These are phyloP conservation scores for Nemania abortiva DNA, from an alignment of 2,329 filamentous ascomycete genomes.

Conservation along the genomic window DNA sequence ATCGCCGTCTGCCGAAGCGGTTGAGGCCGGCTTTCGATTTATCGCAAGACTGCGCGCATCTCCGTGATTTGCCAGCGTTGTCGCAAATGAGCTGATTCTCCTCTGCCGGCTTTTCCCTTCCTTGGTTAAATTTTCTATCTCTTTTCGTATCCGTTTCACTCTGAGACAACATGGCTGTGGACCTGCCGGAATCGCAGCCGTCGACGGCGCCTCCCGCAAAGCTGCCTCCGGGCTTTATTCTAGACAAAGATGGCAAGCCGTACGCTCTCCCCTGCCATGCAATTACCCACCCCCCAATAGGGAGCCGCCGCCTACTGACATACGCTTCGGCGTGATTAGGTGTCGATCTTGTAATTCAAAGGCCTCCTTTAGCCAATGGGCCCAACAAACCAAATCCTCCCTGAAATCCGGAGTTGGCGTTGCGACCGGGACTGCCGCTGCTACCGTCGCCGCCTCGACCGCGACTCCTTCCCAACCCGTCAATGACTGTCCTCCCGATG, in stretches of 20 bases:
- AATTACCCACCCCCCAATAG: neutral
- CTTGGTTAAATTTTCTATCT: neutral
- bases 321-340: slow-evolving; percentile 55
- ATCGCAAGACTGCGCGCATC: slow-evolving; percentile 15
- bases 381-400: slow-evolving; percentile 63
- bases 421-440: slow-evolving; percentile 50
- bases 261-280: slow-evolving; percentile 58
- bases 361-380: slow-evolving; percentile 70
- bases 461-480: slow-evolving; percentile 51
- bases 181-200: slow-evolving; percentile 51
- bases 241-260: slow-evolving; percentile 88
- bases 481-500: slow-evolving; percentile 87
- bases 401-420: slow-evolving; percentile 54
- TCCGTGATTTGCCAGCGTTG: slow-evolving; percentile 24
- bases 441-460: slow-evolving; percentile 51
- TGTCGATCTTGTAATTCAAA: slow-evolving; percentile 79
- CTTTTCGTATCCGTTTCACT: neutral
- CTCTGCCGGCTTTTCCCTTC: slow-evolving; percentile 6
- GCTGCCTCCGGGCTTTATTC: slow-evolving; percentile 77
- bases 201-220: slow-evolving; percentile 58
- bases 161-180: slow-evolving; percentile 53
- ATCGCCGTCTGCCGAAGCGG: slow-evolving; percentile 38
- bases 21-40: slow-evolving; percentile 24
- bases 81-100: slow-evolving; percentile 32
- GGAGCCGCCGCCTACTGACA: slow-evolving; percentile 14